Conservation (phyloP, 441 rosid genomes). For the Bocquillonia castaneifolia region DNA sequence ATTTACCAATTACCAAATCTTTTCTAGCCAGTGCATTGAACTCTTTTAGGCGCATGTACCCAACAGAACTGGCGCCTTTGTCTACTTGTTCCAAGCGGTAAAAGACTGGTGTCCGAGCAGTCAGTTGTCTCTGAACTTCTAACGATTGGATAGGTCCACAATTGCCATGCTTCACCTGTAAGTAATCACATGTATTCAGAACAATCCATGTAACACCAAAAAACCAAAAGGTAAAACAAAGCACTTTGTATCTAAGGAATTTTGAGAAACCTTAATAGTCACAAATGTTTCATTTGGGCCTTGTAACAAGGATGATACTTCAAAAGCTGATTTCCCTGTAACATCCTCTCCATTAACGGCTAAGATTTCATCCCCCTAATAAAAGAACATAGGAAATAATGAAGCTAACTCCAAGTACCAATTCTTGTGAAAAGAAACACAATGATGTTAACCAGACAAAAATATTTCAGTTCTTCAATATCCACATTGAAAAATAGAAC, state of each 20-base stretch:
- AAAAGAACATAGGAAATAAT: constrained; percentile 22
- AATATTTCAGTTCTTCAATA: background rate
- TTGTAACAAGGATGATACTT: constrained; percentile 85
- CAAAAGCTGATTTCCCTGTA: constrained; percentile 83
- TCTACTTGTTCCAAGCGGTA: constrained; percentile 73
- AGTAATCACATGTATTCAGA: constrained; percentile 17
- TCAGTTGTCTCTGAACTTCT: constrained; percentile 72
- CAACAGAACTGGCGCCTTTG: constrained; percentile 53
- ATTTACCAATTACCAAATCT: constrained; percentile 81
- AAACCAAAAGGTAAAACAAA: constrained; percentile 1
- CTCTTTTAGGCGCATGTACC: constrained; percentile 82
- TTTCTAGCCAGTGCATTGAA: constrained; percentile 92
- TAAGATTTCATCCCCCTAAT: constrained; percentile 77
- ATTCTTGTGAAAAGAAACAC: background rate
- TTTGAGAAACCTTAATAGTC: constrained; percentile 51
- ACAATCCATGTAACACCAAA: constrained; percentile 6
- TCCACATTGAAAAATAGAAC: background rate
- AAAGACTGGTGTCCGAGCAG: constrained; percentile 78
- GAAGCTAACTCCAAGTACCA: background rate
- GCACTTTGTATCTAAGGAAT: constrained; percentile 9
- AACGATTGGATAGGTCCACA: constrained; percentile 71
- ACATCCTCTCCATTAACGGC: constrained; percentile 79
- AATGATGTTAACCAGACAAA: background rate
- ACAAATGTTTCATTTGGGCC: constrained; percentile 88
- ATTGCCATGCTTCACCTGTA: constrained; percentile 80